Evolutionary conservation across 352 stramenopile species (phyloP), one percentile per base, ranked within the genome.

Genomic region (Phytopythium aichiense): DNA sequence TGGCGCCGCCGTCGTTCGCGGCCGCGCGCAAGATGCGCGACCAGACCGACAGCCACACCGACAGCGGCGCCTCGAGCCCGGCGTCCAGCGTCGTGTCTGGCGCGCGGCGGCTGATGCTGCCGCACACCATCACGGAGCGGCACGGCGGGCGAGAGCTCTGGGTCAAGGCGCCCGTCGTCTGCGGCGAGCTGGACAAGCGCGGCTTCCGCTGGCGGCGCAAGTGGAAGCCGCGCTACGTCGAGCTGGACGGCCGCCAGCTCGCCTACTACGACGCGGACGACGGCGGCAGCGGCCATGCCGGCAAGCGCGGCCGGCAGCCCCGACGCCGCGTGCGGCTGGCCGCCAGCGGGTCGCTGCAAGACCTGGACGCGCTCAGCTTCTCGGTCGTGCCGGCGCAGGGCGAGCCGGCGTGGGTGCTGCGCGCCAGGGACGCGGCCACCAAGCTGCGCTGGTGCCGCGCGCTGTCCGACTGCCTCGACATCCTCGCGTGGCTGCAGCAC

Each of bases 81-180:
- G 11, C 46, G 46, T 33, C 46, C 37, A n/a, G 42, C 55, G 55
- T 42, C 23, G 15, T 40, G 22, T 52, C 55, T 0, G 40, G 55
- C 40, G 6, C 23, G 3, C 56, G 65, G 1, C 53, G 42, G 11
- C 22, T 77, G n/a, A 56, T 69, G n/a, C 71, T 92, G 48, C 84
- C 81, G 4, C 84, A 93, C 60, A 90, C 77, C 0, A 91, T 93
- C 76, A 93, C 84, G 20, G 84, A 93, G 48, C 70, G 81, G 64
- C 69, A 86, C 50, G 81, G 81, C 54, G 84, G 84, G 33, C 65
- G 69, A 50, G 73, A 92, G 59, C 71, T 92, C 0, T 92, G 84
- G 84, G 79, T 93, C 45, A 85, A 81, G 33, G 84, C 84, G n/a
- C 81, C 81, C 9, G 79, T 91, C 49, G 63, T 90, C 28, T 73